Percentiles rank a stretch among this genome's conserved stretches.
phyloP scores from a whole-genome alignment of 148 eudicot genomes.

The Cornus kousa region DNA sequence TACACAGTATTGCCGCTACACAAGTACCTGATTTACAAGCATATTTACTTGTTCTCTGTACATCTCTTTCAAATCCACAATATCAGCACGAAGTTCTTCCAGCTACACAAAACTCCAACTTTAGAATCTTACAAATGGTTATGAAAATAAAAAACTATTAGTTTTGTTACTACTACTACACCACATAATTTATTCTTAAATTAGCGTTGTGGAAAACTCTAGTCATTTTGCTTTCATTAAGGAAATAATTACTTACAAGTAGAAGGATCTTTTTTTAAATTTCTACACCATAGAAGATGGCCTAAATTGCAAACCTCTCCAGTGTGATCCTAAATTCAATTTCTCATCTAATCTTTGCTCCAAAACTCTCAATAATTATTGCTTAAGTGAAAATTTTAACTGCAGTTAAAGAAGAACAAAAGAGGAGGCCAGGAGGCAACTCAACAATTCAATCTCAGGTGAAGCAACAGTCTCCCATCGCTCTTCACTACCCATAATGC shows the following conservation, averaged over 20 bases:
- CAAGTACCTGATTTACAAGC: constrained; percentile 82
- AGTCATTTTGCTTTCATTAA: neutral
- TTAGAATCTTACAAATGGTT: neutral
- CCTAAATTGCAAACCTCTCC: neutral
- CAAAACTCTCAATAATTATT: no score
- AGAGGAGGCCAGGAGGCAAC: no score
- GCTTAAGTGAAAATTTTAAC: no score
- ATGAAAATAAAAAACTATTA: neutral
- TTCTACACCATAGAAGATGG: neutral
- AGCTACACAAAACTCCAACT: constrained; percentile 42
- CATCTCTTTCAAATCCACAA: constrained; percentile 96
- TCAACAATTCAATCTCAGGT: no score
- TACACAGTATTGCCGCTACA: constrained; percentile 8
- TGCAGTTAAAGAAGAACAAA: no score
- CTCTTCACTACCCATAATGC: no score
- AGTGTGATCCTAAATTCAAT: neutral
- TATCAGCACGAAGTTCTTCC: constrained; percentile 98
- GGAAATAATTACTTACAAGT: neutral
- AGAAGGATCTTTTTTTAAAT: neutral
- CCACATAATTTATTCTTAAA: no score
- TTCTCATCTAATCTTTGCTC: no score
- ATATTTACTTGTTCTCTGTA: constrained; percentile 96
- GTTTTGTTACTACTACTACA: neutral
- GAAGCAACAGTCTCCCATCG: no score
- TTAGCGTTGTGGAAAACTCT: neutral